Evolutionary conservation across 495 filamentous ascomycete genomes (phyloP).

Genomic region (Penicillium odoratum): DNA sequence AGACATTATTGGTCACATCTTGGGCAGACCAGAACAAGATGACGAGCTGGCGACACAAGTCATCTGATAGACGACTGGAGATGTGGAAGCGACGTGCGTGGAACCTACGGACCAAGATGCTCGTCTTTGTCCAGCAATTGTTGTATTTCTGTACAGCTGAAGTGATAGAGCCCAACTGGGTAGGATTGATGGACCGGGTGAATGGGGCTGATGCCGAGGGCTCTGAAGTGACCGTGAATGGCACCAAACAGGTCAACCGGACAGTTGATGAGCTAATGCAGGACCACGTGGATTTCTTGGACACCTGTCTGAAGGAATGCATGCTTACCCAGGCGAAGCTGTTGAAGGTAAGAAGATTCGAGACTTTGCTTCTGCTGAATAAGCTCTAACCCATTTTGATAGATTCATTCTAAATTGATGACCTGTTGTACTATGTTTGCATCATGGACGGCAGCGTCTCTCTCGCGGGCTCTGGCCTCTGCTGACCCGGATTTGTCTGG

Average conservation of each 20-base stretch:
- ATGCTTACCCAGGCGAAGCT: constrained; percentile 97
- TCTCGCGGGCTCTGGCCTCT: constrained; percentile 75
- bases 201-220: constrained; percentile 59
- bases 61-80: constrained; percentile 71
- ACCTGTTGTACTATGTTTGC: constrained; percentile 91
- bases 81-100: constrained; percentile 91
- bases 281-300: constrained; percentile 96
- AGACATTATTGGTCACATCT: constrained; percentile 75
- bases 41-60: constrained; percentile 81
- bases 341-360: constrained; percentile 61
- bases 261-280: constrained; percentile 99
- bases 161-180: constrained; percentile 98
- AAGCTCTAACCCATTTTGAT: neutral
- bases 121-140: constrained; percentile 94
- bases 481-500: constrained; percentile 71
- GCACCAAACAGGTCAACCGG: constrained; percentile 59
- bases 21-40: constrained; percentile 89
- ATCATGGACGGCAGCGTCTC: constrained; percentile 70
- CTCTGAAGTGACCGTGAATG: constrained; percentile 48
- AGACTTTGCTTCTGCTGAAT: neutral
- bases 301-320: constrained; percentile 97
- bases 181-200: constrained; percentile 81
- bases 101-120: constrained; percentile 89
- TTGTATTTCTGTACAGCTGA: constrained; percentile 96
- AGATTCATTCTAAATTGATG: constrained; percentile 96